A percentile compares a stretch with the other conserved stretches of the same genome.
phyloP scores from a whole-genome alignment of 2,329 filamentous ascomycete species.

The Beauveria sp. region DNA sequence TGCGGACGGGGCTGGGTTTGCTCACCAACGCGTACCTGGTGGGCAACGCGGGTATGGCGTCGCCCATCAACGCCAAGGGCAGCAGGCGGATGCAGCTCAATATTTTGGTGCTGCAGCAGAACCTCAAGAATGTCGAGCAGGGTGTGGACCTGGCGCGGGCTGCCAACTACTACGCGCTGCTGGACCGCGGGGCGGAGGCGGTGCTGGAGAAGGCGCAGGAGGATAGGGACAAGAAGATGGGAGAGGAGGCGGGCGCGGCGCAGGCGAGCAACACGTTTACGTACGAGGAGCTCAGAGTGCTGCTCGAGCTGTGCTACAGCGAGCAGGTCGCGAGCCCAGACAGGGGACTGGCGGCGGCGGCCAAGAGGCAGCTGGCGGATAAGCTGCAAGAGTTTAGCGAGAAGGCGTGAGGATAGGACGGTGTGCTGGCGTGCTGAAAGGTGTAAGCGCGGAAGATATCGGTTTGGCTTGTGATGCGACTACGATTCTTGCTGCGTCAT shows the following conservation, averaged over 20 bases:
- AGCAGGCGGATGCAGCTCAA: slow-evolving; percentile 88
- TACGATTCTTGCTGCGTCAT: too few relatives aligned
- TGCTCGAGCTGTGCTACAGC: slow-evolving; percentile 61
- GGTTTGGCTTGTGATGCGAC: too few relatives aligned
- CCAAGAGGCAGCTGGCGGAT: slow-evolving; percentile 62
- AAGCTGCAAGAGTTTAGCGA: slow-evolving; percentile 64
- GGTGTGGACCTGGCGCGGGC: slow-evolving; percentile 57
- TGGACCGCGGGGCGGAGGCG: slow-evolving; percentile 55
- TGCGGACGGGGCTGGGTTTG: slow-evolving; percentile 66
- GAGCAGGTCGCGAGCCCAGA: slow-evolving; percentile 59
- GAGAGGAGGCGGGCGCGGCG: slow-evolving; percentile 18
- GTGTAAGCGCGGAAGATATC: neutral
- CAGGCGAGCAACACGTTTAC: slow-evolving; percentile 39
- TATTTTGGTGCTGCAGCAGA: slow-evolving; percentile 90
- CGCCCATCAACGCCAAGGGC: slow-evolving; percentile 77
- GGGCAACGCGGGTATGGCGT: slow-evolving; percentile 60
- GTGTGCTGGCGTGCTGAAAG: neutral
- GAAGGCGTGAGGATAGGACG: slow-evolving; percentile 54
- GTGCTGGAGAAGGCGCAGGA: slow-evolving; percentile 56
- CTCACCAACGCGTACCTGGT: slow-evolving; percentile 78
- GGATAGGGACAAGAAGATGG: slow-evolving; percentile 29
- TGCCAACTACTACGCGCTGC: slow-evolving; percentile 62
- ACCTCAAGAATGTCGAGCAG: slow-evolving; percentile 84
- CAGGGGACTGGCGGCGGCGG: slow-evolving; percentile 58
- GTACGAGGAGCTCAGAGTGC: slow-evolving; percentile 58